These are phyloP conservation scores for Globisporangium radiosum DNA, from an alignment of 352 stramenopile species.

Conservation along the genomic window DNA sequence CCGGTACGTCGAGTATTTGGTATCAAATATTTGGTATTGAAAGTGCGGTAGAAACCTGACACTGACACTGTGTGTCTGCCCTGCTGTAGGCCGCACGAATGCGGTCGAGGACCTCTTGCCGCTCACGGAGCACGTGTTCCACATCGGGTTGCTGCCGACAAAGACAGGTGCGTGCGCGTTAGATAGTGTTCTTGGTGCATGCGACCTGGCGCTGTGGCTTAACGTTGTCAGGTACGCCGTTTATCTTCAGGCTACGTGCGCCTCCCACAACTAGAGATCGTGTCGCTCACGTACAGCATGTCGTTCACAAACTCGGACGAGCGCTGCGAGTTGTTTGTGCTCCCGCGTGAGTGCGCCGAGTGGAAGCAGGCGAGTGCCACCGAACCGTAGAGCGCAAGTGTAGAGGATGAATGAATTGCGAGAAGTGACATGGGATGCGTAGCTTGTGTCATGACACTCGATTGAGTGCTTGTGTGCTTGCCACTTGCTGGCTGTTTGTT, in stretches of 20 bases:
- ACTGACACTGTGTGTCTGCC: too few species aligned
- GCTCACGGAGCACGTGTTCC: slow-evolving; percentile 55
- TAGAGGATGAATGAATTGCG: too few species aligned
- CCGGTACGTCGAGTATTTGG: slow-evolving; percentile 20
- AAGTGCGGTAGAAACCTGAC: too few species aligned
- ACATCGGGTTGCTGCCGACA: slow-evolving; percentile 60
- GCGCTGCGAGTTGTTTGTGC: slow-evolving; percentile 67
- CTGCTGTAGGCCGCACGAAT: slow-evolving; percentile 47
- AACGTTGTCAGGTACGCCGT: too few species aligned
- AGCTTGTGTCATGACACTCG: too few species aligned
- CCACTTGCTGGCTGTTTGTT: too few species aligned
- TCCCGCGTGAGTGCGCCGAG: slow-evolving; percentile 49
- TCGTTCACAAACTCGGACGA: slow-evolving; percentile 64
- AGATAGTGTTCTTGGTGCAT: too few species aligned
- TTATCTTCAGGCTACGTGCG: slow-evolving; percentile 45
- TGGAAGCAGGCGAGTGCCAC: slow-evolving; percentile 17
- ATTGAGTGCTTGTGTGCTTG: too few species aligned
- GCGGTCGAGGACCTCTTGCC: slow-evolving; percentile 68
- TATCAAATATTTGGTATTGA: not conserved
- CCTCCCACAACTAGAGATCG: slow-evolving; percentile 69
- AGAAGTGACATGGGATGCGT: too few species aligned
- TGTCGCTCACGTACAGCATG: slow-evolving; percentile 60
- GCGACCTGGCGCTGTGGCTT: too few species aligned
- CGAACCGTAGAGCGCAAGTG: too few species aligned
- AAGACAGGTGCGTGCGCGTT: slow-evolving; percentile 49